These are phyloP conservation scores for Arthrocladium fulminans DNA, from an alignment of 2,329 filamentous ascomycete genomes.

Conservation along the genomic window DNA sequence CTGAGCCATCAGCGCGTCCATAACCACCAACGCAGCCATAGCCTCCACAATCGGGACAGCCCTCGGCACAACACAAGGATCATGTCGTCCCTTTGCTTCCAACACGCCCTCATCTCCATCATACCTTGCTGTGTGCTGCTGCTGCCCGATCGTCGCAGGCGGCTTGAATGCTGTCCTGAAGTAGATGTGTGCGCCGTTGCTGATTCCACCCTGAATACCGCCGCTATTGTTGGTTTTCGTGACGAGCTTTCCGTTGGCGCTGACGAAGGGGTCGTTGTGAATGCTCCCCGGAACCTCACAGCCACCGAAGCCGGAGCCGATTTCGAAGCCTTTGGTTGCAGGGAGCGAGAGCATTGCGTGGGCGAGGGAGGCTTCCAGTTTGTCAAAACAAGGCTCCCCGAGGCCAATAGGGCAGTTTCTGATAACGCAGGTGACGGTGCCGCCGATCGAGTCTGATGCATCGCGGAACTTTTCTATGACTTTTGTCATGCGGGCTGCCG, in stretches of 20 bases:
- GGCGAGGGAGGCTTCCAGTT: conserved; percentile 81
- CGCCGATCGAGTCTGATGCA: conserved; percentile 78
- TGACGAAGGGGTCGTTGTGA: conserved; percentile 84
- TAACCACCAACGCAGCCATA: conserved; percentile 80
- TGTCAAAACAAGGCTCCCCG: conserved; percentile 91
- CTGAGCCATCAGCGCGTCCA: conserved; percentile 80
- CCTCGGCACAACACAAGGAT: conserved; percentile 83
- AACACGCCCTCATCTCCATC: conserved; percentile 66
- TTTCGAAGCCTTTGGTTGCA: conserved; percentile 89
- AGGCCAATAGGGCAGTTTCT: conserved; percentile 75
- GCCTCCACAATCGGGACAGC: conserved; percentile 67
- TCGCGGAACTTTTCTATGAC: conserved; percentile 71
- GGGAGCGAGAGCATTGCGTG: conserved; percentile 95
- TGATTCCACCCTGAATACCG: conserved; percentile 90
- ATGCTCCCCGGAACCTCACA: conserved; percentile 76
- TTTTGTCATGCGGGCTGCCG: conserved; percentile 63
- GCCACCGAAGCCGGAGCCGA: conserved; percentile 85
- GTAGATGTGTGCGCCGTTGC: conserved; percentile 87
- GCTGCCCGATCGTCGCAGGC: conserved; percentile 82
- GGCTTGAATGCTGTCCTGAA: conserved; percentile 95
- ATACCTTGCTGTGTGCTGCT: conserved; percentile 75
- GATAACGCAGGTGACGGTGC: conserved; percentile 90
- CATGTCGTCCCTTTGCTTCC: conserved; percentile 87
- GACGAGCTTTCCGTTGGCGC: conserved; percentile 49
- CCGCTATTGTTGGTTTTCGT: conserved; percentile 94